phyloP scores from a whole-genome alignment of 1,284 basidiomycete genomes.

The Sanghuangporus weigelae region DNA sequence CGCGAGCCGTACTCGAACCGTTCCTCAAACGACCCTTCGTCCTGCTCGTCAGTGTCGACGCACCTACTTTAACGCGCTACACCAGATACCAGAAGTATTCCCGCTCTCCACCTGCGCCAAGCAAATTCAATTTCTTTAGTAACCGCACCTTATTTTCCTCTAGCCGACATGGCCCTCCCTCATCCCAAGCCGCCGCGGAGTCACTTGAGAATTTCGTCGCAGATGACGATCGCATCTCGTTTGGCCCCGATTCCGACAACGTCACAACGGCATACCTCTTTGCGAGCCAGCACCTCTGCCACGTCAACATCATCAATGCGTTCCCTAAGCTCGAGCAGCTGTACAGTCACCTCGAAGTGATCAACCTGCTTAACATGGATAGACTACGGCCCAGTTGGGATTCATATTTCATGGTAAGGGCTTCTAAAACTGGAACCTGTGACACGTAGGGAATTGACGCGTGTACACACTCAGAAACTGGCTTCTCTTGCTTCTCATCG shows the following conservation, averaged over 20 bases:
- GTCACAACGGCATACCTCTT: slow-evolving; percentile 25
- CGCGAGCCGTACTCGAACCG: slow-evolving; percentile 52
- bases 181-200: slow-evolving; percentile 20
- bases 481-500: slow-evolving; percentile 79
- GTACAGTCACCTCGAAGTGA: slow-evolving; percentile 54
- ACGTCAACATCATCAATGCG: slow-evolving; percentile 66
- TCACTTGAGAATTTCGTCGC: slow-evolving; percentile 65
- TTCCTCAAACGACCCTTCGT: slow-evolving; percentile 92
- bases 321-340: slow-evolving; percentile 54
- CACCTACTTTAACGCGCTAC: slow-evolving; percentile 65
- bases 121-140: slow-evolving; percentile 13
- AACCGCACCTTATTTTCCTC: background rate
- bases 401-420: slow-evolving; percentile 86
- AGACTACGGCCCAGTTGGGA: slow-evolving; percentile 88
- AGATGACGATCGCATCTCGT: slow-evolving; percentile 57
- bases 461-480: slow-evolving; percentile 8
- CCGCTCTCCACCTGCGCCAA: background rate
- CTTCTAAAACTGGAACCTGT: background rate
- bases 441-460: slow-evolving; percentile 9
- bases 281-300: slow-evolving; percentile 20
- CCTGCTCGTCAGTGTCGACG: slow-evolving; percentile 82
- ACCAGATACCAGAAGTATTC: slow-evolving; percentile 46
- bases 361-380: slow-evolving; percentile 69
- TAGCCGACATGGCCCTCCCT: slow-evolving; percentile 17
- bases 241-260: slow-evolving; percentile 35